These are phyloP conservation scores for Fusarium sp. DNA, from an alignment of 2,329 filamentous ascomycete species.

Conservation along the genomic window DNA sequence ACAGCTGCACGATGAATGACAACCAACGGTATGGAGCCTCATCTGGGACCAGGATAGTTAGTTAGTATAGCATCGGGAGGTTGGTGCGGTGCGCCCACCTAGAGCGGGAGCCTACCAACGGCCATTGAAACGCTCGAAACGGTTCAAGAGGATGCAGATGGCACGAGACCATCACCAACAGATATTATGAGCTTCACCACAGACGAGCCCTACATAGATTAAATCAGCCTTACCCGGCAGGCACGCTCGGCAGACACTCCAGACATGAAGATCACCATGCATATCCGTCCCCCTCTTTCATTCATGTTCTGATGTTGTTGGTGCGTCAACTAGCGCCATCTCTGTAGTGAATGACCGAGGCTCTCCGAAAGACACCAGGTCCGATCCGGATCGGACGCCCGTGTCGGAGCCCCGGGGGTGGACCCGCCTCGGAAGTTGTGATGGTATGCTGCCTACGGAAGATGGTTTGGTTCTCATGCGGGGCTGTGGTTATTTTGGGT, in stretches of 20 bases:
- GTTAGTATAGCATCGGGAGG: not conserved
- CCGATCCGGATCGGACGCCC: conserved; percentile 37
- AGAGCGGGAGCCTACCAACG: not conserved
- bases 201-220: not conserved
- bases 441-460: conserved; percentile 15
- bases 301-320: conserved; percentile 7
- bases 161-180: conserved; percentile 7
- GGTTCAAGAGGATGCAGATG: not conserved
- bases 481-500: conserved; percentile 42
- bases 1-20: conserved; percentile 31
- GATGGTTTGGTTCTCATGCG: conserved; percentile 30
- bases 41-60: conserved; percentile 20
- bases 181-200: not conserved
- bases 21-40: conserved; percentile 27
- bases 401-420: conserved; percentile 37
- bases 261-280: not conserved
- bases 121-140: not conserved
- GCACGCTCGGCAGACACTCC: not conserved
- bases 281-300: not conserved
- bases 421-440: conserved; percentile 35
- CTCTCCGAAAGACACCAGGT: conserved; percentile 15
- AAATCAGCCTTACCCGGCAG: not conserved
- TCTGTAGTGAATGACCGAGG: conserved; percentile 24
- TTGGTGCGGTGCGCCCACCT: not conserved
- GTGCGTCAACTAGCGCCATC: conserved; percentile 8